These are phyloP conservation scores for Gossypium rotundifolium DNA, from an alignment of 345 rosid species.

Conservation along the genomic window DNA sequence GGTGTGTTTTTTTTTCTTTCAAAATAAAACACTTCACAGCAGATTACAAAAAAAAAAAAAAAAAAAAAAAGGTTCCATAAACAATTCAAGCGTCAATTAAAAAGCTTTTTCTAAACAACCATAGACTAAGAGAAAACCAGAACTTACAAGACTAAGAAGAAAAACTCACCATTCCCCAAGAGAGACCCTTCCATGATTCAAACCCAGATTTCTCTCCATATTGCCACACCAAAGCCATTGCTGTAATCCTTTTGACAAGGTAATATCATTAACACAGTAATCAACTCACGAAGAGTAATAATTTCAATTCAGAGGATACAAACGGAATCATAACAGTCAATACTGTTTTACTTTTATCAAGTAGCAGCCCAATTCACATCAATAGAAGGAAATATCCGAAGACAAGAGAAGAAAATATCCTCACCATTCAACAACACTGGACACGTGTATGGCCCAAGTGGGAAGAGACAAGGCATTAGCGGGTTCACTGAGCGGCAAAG, in stretches of 20 bases:
- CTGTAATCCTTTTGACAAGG: slow-evolving; percentile 53
- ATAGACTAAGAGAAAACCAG: background rate
- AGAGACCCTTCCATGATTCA: slow-evolving; percentile 93
- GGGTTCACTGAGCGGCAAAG: slow-evolving; percentile 60
- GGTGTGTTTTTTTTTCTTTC: background rate
- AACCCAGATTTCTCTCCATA: slow-evolving; percentile 84
- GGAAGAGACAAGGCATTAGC: slow-evolving; percentile 86
- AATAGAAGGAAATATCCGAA: background rate
- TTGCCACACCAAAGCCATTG: slow-evolving; percentile 94
- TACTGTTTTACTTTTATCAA: background rate
- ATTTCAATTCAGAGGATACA: background rate
- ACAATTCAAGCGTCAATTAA: background rate
- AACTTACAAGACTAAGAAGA: slow-evolving; percentile 1
- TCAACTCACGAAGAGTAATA: background rate
- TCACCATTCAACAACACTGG: slow-evolving; percentile 85
- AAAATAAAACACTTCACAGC: background rate
- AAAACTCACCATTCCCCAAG: slow-evolving; percentile 89
- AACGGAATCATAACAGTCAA: background rate
- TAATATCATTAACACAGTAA: background rate
- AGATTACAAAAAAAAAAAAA: background rate
- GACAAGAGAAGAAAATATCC: background rate
- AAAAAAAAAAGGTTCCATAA: background rate
- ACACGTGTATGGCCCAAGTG: slow-evolving; percentile 88
- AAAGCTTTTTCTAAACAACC: background rate
- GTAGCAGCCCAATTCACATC: too few species aligned